These are phyloP conservation scores for Mimosa pudica DNA, from an alignment of 306 rosid species.

Conservation along the genomic window DNA sequence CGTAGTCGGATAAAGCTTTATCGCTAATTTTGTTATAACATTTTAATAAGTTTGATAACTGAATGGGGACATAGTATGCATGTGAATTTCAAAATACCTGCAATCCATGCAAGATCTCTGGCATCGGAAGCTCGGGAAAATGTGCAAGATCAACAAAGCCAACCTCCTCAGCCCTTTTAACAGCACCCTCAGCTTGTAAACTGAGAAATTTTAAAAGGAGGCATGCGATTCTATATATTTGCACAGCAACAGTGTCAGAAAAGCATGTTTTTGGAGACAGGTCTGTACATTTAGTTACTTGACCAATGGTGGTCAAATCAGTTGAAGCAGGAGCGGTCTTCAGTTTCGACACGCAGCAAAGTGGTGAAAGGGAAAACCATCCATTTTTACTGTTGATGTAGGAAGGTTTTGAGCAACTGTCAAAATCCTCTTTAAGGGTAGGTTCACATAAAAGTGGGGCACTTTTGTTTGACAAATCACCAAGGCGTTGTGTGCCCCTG, in stretches of 20 bases:
- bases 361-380: constrained; percentile 86
- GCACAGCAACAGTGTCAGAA: constrained; percentile 76
- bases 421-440: constrained; percentile 76
- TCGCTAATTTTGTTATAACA: neutral
- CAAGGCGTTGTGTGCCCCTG: constrained; percentile 68
- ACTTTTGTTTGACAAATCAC: constrained; percentile 52
- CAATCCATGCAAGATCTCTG: constrained; percentile 89
- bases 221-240: constrained; percentile 70
- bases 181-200: constrained; percentile 92
- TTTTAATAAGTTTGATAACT: constrained; percentile 1
- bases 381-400: constrained; percentile 70
- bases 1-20: no score
- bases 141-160: constrained; percentile 90
- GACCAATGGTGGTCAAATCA: constrained; percentile 47
- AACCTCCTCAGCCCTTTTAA: constrained; percentile 87
- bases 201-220: constrained; percentile 83
- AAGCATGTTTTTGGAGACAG: constrained; percentile 57
- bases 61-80: constrained; percentile 20
- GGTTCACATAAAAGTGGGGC: constrained; percentile 80
- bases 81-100: constrained; percentile 52
- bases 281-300: constrained; percentile 48
- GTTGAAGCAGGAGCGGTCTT: constrained; percentile 59
- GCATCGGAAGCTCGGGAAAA: constrained; percentile 98
- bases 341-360: constrained; percentile 63
- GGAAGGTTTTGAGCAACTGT: constrained; percentile 64